Evolutionary conservation across 2,329 filamentous ascomycete genomes (phyloP), one percentile per base, ranked within the genome.

Genomic region (Monilinia fructigena): DNA sequence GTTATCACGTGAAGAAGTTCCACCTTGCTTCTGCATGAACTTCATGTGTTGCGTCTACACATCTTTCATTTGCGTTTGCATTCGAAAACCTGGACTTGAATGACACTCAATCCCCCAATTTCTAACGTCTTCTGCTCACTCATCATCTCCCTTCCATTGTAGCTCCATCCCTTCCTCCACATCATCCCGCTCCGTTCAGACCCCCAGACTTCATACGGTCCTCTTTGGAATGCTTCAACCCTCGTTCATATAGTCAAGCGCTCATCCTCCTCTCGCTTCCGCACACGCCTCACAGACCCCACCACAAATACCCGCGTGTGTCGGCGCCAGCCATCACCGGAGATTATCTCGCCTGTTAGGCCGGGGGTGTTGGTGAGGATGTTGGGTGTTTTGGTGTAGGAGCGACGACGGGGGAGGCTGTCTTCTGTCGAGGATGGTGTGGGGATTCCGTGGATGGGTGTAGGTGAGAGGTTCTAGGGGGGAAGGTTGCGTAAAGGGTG

Each of bases 301-400:
- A 2, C 74, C 74, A 2, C 74, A 53, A 75, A 75, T 20, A 75
- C 74, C 42, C 70, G 68, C 45, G 74, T 75, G 35, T 75, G 74
- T 26, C 74, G 65, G 12, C 72, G 64, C 74, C 74, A 75, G 16
- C 70, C 70, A 23, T 74, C 70, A 3, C 68, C 70, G 6, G 69
- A 66, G 5, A 74, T 63, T 31, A 75, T 72, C 50, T 75, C 73
- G 10, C 72, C 74, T 2, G 63, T 66, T 2, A 69, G 50, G 14
- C 61, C 50, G 3, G 66, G 54, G 20, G 65, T 60, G 42, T 70
- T 68, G 26, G 18, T 52, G 12, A 47, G 50, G 40, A 48, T 12
- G 40, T 61, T 53, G 50, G 20, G 14, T 8, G 66, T 58, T 55
- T 71, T 70, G 52, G 67, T 70, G 60, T 72, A 70, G 31, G 67